phyloP scores from a whole-genome alignment of 495 filamentous ascomycete genomes.

The Neurospora cerealis region DNA sequence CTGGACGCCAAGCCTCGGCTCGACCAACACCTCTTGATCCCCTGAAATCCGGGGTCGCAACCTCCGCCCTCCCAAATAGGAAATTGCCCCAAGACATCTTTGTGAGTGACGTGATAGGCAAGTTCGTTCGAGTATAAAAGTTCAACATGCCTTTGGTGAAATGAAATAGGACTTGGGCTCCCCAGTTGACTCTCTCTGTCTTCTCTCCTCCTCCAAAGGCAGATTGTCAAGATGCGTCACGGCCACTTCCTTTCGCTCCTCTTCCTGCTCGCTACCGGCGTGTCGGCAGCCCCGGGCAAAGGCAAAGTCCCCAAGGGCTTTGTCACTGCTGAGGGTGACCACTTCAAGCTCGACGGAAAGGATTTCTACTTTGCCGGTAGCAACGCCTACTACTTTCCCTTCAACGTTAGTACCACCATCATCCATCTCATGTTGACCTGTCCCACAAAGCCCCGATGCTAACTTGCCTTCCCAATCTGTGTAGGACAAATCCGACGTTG shows the following conservation, averaged over 20 bases:
- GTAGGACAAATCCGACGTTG: constrained; percentile 49
- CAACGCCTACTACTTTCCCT: constrained; percentile 65
- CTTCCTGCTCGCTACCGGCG: neutral
- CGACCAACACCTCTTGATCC: neutral
- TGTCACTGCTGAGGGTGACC: constrained; percentile 39
- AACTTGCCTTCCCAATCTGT: neutral
- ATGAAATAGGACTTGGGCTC: too few relatives aligned
- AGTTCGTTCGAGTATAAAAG: neutral
- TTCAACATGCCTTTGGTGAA: neutral
- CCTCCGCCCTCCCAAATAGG: neutral
- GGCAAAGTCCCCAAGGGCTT: constrained; percentile 27
- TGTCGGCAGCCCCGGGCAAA: neutral
- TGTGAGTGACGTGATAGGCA: neutral
- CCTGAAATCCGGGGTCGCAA: neutral
- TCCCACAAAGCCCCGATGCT: neutral
- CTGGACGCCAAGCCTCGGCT: neutral
- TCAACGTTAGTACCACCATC: constrained; percentile 26
- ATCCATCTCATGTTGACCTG: neutral
- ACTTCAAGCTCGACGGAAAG: constrained; percentile 54
- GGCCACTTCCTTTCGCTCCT: neutral
- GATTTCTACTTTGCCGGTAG: constrained; percentile 60
- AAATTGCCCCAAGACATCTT: neutral
- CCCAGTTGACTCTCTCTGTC: neutral
- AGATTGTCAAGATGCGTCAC: neutral
- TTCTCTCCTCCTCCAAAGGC: neutral